Percentiles rank a stretch among this genome's conserved stretches.
Conservation (phyloP, 202 grass and related monocot species). For the Panicum hallii region DNA sequence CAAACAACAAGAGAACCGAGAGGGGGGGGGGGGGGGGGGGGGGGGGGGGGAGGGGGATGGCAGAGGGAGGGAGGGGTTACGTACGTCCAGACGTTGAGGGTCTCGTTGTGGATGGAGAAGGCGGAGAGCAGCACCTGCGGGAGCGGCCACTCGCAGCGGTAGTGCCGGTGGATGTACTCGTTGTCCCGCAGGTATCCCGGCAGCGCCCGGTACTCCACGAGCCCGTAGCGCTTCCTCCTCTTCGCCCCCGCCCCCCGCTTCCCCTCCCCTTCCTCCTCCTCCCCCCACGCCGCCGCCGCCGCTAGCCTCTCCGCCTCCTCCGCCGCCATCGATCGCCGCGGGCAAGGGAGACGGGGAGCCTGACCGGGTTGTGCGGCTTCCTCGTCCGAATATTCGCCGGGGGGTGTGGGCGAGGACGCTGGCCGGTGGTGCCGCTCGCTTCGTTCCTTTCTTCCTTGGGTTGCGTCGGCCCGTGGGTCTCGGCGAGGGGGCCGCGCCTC, state of each 20-base stretch:
- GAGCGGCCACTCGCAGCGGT: conserved; percentile 92
- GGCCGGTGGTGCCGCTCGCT: neutral
- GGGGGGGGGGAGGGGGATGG: too few relatives aligned
- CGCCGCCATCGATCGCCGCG: conserved; percentile 23
- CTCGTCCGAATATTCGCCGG: conserved; percentile 46
- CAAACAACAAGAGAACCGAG: neutral
- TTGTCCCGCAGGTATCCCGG: conserved; percentile 89
- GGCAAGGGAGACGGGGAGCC: neutral
- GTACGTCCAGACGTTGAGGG: conserved; percentile 96
- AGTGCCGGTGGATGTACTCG: conserved; percentile 85
- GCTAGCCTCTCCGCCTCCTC: conserved; percentile 17
- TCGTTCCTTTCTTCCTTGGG: neutral
- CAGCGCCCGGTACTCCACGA: conserved; percentile 86
- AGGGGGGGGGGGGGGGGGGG: too few relatives aligned
- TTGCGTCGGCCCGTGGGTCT: conserved; percentile 43
- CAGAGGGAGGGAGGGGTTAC: neutral
- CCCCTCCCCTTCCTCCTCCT: conserved; percentile 31
- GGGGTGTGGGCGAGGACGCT: neutral
- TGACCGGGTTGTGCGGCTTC: neutral
- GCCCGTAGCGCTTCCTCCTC: conserved; percentile 56
- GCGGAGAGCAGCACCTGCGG: conserved; percentile 86
- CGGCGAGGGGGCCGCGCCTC: conserved; percentile 39
- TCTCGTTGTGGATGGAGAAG: conserved; percentile 98
- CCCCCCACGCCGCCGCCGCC: conserved; percentile 35
- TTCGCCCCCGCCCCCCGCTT: conserved; percentile 27